A percentile compares a stretch with the other conserved stretches of the same genome.
Evolutionary conservation across 140 eudicot species (phyloP).

Genomic region (Erigeron philadelphicus): DNA sequence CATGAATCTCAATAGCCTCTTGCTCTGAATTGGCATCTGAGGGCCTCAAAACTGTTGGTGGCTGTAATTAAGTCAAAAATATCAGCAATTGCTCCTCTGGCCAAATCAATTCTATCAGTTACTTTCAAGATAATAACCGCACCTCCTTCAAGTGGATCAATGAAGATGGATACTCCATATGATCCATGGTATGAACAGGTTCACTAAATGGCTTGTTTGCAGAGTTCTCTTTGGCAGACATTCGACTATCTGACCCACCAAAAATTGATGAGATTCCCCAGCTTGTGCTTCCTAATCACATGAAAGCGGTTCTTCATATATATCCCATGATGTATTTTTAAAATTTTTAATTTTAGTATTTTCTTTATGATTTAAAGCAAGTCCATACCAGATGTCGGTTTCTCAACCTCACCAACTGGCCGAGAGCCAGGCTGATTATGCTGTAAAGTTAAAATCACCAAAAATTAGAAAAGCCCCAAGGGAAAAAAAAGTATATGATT

Average conservation of each 20-base stretch:
- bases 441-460: slow-evolving; percentile 21
- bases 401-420: slow-evolving; percentile 60
- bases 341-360: not conserved
- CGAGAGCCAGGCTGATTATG: slow-evolving; percentile 52
- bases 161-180: slow-evolving; percentile 51
- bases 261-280: slow-evolving; percentile 94
- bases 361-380: slow-evolving; percentile 1
- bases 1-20: slow-evolving; percentile 69
- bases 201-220: slow-evolving; percentile 58
- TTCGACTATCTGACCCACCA: slow-evolving; percentile 64
- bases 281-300: slow-evolving; percentile 42
- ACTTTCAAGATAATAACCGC: slow-evolving; percentile 2
- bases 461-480: slow-evolving; percentile 4
- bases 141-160: slow-evolving; percentile 83
- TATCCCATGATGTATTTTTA: not conserved
- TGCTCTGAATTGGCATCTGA: slow-evolving; percentile 76
- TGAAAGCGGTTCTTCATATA: not conserved
- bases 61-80: slow-evolving; percentile 40
- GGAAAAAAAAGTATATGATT: not conserved
- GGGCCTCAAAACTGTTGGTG: slow-evolving; percentile 84
- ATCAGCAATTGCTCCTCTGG: not conserved
- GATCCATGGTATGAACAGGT: slow-evolving; percentile 56
- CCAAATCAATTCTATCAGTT: not conserved
- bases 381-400: slow-evolving; percentile 53
- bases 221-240: slow-evolving; percentile 55